Base-by-base conservation (phyloP, 2,329 filamentous ascomycete species). In the Sporothrix humicola region DNA sequence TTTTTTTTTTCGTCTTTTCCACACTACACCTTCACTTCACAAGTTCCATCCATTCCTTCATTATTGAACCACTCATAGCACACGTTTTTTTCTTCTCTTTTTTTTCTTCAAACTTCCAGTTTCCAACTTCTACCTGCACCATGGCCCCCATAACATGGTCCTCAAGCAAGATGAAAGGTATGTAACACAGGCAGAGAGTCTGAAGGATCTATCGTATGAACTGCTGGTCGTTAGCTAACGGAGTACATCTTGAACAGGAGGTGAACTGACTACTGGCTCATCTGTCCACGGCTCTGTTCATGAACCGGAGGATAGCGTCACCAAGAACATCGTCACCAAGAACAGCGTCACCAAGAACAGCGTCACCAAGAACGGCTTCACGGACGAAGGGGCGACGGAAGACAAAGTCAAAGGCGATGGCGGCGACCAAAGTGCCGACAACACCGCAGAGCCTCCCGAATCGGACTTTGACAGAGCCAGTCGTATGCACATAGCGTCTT, bases 131-230 rank as follows among this genome's bases (percentile, higher is more conserved):
- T 26, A 26, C 17, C 48, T 50, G 48, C 48, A 50, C 48, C 12
- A 50, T 50, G 48, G 9, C 48, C 48, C 48, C 48, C 48, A 17
- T 50, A 50, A 50, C 48, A 50, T 10, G 48, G 48, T 50, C 48
- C 48, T 50, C 48, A 13, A 50, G 48, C 54, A 58, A 58, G 54
- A 12, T 26, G 54, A 20, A 23, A 58, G 54, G 54, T 58, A 58
- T 58, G 54, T n/a, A 58, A 20, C 54, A 50, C 48, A 50, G 48
- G 54, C 54, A n/a, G 54, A 58, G 17, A 58, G 48, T 50, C 48
- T 50, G 48, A 50, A 50, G 48, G 48, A 50, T 50, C 10, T 50
- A 15, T 50, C 48, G 48, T 26, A 58, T 58, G 54, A 58, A 23
- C 54, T 58, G 23, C 54, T 23, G 23, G n/a, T 58, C 54, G 54